These are phyloP conservation scores for Fusarium mexicanum DNA, from an alignment of 2,329 filamentous ascomycete species.

Conservation along the genomic window DNA sequence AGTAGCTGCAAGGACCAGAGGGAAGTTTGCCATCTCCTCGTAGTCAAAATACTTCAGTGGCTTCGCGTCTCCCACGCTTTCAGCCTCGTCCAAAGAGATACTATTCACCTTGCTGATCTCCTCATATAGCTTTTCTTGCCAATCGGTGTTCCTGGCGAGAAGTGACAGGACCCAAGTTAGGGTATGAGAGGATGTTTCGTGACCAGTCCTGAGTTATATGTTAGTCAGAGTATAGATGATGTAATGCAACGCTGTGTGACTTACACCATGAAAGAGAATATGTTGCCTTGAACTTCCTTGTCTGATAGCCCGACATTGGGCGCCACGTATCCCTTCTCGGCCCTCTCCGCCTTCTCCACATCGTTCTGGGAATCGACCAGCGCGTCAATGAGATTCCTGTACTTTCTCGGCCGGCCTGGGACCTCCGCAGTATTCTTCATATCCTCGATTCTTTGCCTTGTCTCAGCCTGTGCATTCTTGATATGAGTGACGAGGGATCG, in stretches of 20 bases:
- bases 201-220: not conserved
- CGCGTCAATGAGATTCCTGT: not conserved
- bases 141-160: not conserved
- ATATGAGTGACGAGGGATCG: not conserved
- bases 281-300: not conserved
- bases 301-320: not conserved
- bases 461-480: not conserved
- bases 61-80: not conserved
- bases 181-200: not conserved
- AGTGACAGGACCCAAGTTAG: not conserved
- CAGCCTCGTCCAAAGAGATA: not conserved
- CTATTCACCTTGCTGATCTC: not conserved
- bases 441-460: not conserved
- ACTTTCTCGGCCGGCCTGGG: not conserved
- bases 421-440: not conserved
- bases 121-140: not conserved
- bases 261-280: not conserved
- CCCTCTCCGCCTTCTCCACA: not conserved
- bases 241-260: fast-evolving
- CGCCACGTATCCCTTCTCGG: not conserved
- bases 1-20: not conserved
- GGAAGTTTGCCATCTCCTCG: not conserved
- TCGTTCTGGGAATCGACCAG: not conserved
- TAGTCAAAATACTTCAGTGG: not conserved
- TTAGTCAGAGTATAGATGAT: not conserved